phyloP scores from a whole-genome alignment of 495 filamentous ascomycete genomes.

The Neurospora hispaniola region DNA sequence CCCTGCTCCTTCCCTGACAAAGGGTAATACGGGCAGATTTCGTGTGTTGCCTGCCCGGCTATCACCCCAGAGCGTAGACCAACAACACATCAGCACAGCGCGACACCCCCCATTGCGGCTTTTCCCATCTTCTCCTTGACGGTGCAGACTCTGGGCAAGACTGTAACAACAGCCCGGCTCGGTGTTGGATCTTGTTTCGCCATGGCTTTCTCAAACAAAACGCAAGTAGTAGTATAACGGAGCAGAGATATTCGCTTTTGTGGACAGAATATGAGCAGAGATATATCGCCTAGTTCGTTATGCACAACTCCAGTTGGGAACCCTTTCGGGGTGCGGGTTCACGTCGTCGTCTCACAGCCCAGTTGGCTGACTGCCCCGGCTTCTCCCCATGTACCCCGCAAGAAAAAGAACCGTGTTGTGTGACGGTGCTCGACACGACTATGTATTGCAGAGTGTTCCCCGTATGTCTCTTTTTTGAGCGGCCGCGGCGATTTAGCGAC shows the following conservation, averaged over 20 bases:
- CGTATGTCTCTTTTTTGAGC: not conserved
- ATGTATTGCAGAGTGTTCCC: not conserved
- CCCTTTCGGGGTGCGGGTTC: not conserved
- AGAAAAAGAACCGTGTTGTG: not conserved
- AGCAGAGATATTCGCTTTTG: not conserved
- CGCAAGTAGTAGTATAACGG: not conserved
- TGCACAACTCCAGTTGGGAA: not conserved
- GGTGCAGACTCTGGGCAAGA: not conserved
- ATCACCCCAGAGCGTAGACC: not conserved
- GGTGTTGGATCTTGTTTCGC: not conserved
- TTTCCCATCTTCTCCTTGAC: not conserved
- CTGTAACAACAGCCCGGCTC: not conserved
- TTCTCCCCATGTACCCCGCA: not conserved
- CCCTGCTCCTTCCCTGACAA: no score
- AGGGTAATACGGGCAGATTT: not conserved
- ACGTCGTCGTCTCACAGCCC: not conserved
- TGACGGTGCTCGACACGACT: not conserved
- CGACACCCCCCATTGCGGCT: not conserved
- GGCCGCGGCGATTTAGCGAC: not conserved
- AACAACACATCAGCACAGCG: not conserved
- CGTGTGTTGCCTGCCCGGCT: not conserved
- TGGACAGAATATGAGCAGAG: not conserved
- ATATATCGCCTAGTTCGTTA: not conserved
- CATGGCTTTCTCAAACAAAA: not conserved
- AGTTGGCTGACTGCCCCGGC: not conserved